Evolutionary conservation across 2,329 filamentous ascomycete genomes (phyloP).

Genomic region (Amesomyces nigricolor): DNA sequence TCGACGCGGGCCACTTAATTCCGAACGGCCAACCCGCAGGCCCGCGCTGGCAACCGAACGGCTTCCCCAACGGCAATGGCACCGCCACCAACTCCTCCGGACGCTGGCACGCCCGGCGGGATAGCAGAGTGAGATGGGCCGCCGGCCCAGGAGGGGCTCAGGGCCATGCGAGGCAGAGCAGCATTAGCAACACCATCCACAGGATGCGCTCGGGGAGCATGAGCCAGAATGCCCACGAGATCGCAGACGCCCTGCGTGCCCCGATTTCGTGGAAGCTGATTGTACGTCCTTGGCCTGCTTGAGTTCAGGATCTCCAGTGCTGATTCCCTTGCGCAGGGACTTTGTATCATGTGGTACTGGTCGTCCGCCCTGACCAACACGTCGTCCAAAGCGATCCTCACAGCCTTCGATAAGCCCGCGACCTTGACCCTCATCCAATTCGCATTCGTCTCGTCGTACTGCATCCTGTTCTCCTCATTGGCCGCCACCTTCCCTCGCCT

Average conservation of each 20-base stretch:
- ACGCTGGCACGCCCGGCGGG: slow-evolving; percentile 57
- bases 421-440: slow-evolving; percentile 93
- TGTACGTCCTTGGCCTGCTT: slow-evolving; percentile 46
- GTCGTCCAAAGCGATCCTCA: slow-evolving; percentile 94
- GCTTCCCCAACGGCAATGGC: slow-evolving; percentile 25
- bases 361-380: slow-evolving; percentile 96
- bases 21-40: slow-evolving; percentile 20
- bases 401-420: slow-evolving; percentile 81
- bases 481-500: slow-evolving; percentile 67
- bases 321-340: slow-evolving; percentile 49
- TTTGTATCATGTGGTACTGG: slow-evolving; percentile 90
- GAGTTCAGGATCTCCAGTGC: neutral
- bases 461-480: slow-evolving; percentile 71
- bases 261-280: slow-evolving; percentile 84
- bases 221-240: slow-evolving; percentile 86
- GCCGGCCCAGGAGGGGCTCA: slow-evolving; percentile 28
- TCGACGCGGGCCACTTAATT: slow-evolving; percentile 36
- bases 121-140: slow-evolving; percentile 37
- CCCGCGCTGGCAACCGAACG: slow-evolving; percentile 29
- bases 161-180: slow-evolving; percentile 72
- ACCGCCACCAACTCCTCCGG: slow-evolving; percentile 33
- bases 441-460: slow-evolving; percentile 84
- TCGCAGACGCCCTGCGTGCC: slow-evolving; percentile 84
- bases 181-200: slow-evolving; percentile 79
- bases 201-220: slow-evolving; percentile 80